Percentiles rank a stretch among this genome's conserved stretches.
Conservation (phyloP, 176 grass and related monocot genomes). For the Zoysia pacifica region DNA sequence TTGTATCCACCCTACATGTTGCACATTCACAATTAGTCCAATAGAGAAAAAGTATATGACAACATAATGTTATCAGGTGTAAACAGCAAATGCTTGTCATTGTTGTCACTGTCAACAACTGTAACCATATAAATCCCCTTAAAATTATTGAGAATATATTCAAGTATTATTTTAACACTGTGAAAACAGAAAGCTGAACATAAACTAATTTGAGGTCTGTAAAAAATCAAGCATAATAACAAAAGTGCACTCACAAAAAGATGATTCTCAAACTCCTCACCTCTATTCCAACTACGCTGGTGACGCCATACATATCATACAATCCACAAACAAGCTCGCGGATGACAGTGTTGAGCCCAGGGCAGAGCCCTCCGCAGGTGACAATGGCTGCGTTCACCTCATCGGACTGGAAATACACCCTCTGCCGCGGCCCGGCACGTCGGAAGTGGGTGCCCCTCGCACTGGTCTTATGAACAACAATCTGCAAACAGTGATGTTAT, state of each 20-base stretch:
- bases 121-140: neutral
- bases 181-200: neutral
- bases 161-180: conserved; percentile 6
- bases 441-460: conserved; percentile 87
- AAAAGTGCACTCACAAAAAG: neutral
- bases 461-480: conserved; percentile 76
- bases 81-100: neutral
- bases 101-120: conserved; percentile 24
- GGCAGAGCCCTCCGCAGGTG: conserved; percentile 96
- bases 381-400: conserved; percentile 90
- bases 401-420: conserved; percentile 80
- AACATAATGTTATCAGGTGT: conserved; percentile 11
- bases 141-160: neutral
- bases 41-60: conserved; percentile 14
- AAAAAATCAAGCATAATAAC: too few species aligned
- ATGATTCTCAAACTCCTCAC: conserved; percentile 51
- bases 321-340: conserved; percentile 84
- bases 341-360: conserved; percentile 90
- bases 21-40: conserved; percentile 37
- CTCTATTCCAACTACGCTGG: conserved; percentile 80
- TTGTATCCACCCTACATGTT: conserved; percentile 82
- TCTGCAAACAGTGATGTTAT: conserved; percentile 40
- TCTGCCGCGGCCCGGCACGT: conserved; percentile 82
- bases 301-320: conserved; percentile 86
- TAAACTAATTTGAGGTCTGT: conserved; percentile 1